Evolutionary conservation across 148 eudicot genomes (phyloP).

Genomic region (Polygonum aviculare): DNA sequence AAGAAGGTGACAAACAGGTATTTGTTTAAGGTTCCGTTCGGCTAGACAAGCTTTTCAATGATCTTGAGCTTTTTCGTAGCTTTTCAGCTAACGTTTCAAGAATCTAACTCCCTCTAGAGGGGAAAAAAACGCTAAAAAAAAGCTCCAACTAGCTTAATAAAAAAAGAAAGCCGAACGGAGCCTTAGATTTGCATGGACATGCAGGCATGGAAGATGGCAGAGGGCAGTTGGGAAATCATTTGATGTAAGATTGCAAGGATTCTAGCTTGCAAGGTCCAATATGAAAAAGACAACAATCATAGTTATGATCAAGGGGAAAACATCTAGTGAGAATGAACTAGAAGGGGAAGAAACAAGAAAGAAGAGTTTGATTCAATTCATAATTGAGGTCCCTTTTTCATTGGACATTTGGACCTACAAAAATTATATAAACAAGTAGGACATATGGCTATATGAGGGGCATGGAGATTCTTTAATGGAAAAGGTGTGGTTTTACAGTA

Average conservation of each 20-base stretch:
- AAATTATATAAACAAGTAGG: slow-evolving; percentile 5
- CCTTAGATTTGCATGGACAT: slow-evolving; percentile 7
- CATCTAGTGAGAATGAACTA: not conserved
- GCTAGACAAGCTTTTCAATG: too few relatives aligned
- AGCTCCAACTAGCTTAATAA: too few relatives aligned
- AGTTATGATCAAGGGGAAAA: not conserved
- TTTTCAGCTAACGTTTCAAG: too few relatives aligned
- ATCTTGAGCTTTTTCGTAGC: too few relatives aligned
- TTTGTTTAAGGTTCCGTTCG: too few relatives aligned
- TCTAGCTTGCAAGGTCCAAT: not conserved
- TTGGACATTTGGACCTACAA: slow-evolving; percentile 18
- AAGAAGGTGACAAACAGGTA: not conserved
- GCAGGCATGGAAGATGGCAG: slow-evolving; percentile 27
- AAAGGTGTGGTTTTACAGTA: slow-evolving; percentile 13
- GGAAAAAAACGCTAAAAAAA: too few relatives aligned
- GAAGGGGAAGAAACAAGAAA: not conserved
- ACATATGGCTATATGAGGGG: slow-evolving; percentile 12
- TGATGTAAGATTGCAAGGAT: not conserved
- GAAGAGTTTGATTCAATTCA: not conserved
- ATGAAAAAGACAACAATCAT: not conserved
- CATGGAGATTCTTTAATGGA: slow-evolving; percentile 9
- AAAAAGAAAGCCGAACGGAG: too few relatives aligned
- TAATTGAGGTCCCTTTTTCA: slow-evolving; percentile 17
- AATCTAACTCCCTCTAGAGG: too few relatives aligned
- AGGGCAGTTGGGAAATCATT: not conserved